Evolutionary conservation across 768 basidiomycete genomes (phyloP).

Genomic region (Dentipellis sp.): DNA sequence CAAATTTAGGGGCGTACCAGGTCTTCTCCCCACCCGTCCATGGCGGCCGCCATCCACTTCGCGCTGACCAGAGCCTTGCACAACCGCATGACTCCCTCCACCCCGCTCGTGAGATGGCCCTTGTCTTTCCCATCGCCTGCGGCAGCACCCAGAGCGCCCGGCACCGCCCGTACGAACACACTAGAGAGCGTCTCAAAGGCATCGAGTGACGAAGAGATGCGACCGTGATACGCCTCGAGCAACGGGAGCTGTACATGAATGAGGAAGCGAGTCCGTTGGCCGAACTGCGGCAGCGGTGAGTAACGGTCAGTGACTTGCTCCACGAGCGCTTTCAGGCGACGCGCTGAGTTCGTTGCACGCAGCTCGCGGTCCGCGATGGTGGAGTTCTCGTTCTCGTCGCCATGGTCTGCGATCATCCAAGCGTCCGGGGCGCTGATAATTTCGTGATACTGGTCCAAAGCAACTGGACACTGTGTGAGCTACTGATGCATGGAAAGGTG

Average conservation of each 20-base stretch:
- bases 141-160: conserved; percentile 70
- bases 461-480: conserved; percentile 41
- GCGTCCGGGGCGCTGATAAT: conserved; percentile 77
- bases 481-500: neutral
- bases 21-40: conserved; percentile 87
- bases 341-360: conserved; percentile 74
- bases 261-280: conserved; percentile 78
- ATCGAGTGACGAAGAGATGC: conserved; percentile 79
- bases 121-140: conserved; percentile 33
- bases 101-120: conserved; percentile 64
- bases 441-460: conserved; percentile 77
- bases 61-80: conserved; percentile 84
- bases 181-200: conserved; percentile 92
- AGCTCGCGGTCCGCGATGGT: conserved; percentile 25
- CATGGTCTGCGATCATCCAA: conserved; percentile 66
- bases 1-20: conserved; percentile 40
- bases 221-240: conserved; percentile 63
- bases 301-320: conserved; percentile 97
- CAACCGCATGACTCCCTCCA: conserved; percentile 74
- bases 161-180: conserved; percentile 81
- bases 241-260: conserved; percentile 79
- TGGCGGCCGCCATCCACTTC: conserved; percentile 55
- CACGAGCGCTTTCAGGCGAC: conserved; percentile 74
- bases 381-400: conserved; percentile 35
- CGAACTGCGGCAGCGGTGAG: conserved; percentile 69